Base-by-base conservation (phyloP, 306 rosid species). In the Cicer cuneatum region DNA sequence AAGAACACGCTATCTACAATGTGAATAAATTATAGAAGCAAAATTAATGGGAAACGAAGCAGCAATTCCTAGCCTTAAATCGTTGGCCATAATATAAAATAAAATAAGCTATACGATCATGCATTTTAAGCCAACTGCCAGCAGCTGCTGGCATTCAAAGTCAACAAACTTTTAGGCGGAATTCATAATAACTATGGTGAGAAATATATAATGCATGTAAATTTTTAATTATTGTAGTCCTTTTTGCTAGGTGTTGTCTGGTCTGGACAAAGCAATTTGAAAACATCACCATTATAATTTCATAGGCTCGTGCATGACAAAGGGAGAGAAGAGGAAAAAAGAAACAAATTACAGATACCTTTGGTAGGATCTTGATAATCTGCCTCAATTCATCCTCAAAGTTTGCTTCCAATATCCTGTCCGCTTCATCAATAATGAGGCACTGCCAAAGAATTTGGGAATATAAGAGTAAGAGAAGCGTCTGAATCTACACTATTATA, bases 381-480 rank as follows among this genome's bases (percentile, higher is more conserved):
- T 94, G 96, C 78, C 83, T 90, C 97, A 91, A 91, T 81, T 94
- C 98, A 68, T 94, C 96, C 92, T 91, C 97, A 86, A 94, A 94
- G 78, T 94, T 94, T 45, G 91, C 85, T 87, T 94, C 97, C 86
- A 94, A 66, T 81, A 94, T 86, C 89, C 96, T 88, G 88, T 91
- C 97, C 48, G 97, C 98, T 88, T 94, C 98, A 81, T 94, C 98
- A 38, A 94, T 94, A 61, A 91, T 74, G 18, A 91, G 97, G 75
- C 94, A 94, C 98, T 91, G 90, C 84, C 78, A 81, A 52, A 53
- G 9, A 71, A 74, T 9, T 67, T 43, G 64, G 33, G 45, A 80
- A 24, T 58, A 45, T 18, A 40, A 51, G 61, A 41, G 78, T 67
- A 61, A 73, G 74, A 52, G 64, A 76, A 63, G 48, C 67, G 64